phyloP scores from a whole-genome alignment of 2,329 filamentous ascomycete genomes.

The Colletotrichum tanaceti region DNA sequence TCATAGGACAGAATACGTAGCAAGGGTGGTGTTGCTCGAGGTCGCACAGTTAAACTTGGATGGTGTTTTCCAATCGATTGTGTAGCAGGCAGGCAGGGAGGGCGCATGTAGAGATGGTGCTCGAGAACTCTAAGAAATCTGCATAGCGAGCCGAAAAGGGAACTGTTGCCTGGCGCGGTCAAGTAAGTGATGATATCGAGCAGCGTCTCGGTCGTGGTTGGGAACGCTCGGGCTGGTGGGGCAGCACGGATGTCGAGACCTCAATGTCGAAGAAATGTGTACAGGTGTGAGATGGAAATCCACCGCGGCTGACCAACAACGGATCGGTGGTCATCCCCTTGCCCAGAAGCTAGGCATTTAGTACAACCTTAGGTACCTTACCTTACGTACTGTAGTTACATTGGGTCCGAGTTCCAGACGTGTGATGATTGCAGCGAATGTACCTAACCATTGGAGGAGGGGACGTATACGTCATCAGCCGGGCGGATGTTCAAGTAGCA shows the following conservation, averaged over 20 bases:
- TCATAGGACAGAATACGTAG: neutral
- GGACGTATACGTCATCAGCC: constrained; percentile 26
- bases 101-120: neutral
- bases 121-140: neutral
- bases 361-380: neutral
- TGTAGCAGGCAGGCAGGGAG: neutral
- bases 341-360: neutral
- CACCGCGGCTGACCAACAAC: neutral
- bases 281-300: neutral
- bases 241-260: neutral
- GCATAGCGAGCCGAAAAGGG: neutral
- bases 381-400: neutral
- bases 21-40: neutral
- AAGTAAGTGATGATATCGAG: neutral
- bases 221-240: neutral
- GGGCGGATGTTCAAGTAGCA: constrained; percentile 1
- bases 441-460: constrained; percentile 1
- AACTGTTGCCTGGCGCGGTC: neutral
- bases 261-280: neutral
- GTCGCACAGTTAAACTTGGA: neutral
- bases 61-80: neutral
- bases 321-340: neutral
- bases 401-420: no score
- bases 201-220: neutral
- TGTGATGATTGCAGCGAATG: neutral